Evolutionary conservation across 768 basidiomycete genomes (phyloP).

Genomic region (Russula brevipes): DNA sequence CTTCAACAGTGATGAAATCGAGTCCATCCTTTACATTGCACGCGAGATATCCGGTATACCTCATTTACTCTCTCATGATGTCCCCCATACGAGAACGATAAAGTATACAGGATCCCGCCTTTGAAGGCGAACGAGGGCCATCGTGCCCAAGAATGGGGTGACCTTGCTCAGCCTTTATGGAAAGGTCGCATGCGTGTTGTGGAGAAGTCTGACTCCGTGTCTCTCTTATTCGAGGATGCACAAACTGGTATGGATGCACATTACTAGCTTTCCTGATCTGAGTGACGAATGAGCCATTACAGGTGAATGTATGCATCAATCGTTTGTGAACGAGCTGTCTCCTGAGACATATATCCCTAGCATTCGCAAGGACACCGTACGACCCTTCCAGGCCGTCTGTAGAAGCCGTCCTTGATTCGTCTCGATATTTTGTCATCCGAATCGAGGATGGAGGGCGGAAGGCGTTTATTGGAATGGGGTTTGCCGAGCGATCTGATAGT

Average conservation of each 20-base stretch:
- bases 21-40: slow-evolving; percentile 85
- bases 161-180: slow-evolving; percentile 79
- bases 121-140: slow-evolving; percentile 84
- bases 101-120: slow-evolving; percentile 90
- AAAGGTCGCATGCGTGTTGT: slow-evolving; percentile 85
- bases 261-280: neutral
- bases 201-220: slow-evolving; percentile 64
- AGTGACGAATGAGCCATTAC: neutral
- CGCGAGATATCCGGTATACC: slow-evolving; percentile 78
- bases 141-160: slow-evolving; percentile 90
- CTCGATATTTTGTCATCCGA: slow-evolving; percentile 89
- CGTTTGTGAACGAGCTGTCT: slow-evolving; percentile 3
- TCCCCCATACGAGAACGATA: slow-evolving; percentile 22
- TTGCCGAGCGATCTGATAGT: slow-evolving; percentile 79
- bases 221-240: slow-evolving; percentile 74
- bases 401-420: slow-evolving; percentile 95
- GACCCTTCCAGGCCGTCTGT: slow-evolving; percentile 73
- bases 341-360: slow-evolving; percentile 34
- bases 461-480: slow-evolving; percentile 93
- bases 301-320: slow-evolving; percentile 63
- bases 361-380: slow-evolving; percentile 85
- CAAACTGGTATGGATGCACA: slow-evolving; percentile 55
- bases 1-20: slow-evolving; percentile 66
- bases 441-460: slow-evolving; percentile 85
- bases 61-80: slow-evolving; percentile 18